Evolutionary conservation across 345 rosid genomes (phyloP).

Genomic region (Eutrema japonicum): DNA sequence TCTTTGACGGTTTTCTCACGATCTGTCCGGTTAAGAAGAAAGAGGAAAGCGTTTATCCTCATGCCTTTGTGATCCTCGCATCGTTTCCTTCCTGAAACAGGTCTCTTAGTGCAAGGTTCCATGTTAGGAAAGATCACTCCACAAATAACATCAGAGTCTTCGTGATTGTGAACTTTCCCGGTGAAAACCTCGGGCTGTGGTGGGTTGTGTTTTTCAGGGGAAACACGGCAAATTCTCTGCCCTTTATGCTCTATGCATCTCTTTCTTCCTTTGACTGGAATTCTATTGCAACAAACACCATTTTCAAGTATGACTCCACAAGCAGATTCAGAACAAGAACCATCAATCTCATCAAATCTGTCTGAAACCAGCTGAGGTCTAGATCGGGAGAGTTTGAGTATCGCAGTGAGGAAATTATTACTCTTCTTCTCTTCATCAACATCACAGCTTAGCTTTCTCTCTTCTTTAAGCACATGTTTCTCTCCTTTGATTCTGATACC

Average conservation of each 20-base stretch:
- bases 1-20: slow-evolving; percentile 36
- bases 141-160: slow-evolving; percentile 41
- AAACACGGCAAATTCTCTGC: slow-evolving; percentile 49
- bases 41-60: slow-evolving; percentile 50
- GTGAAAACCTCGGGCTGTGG: slow-evolving; percentile 19
- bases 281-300: slow-evolving; percentile 54
- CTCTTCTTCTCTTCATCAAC: slow-evolving; percentile 46
- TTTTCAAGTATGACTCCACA: slow-evolving; percentile 62
- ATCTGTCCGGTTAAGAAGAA: slow-evolving; percentile 33
- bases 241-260: slow-evolving; percentile 78
- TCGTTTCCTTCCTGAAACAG: slow-evolving; percentile 61
- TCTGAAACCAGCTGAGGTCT: slow-evolving; percentile 57
- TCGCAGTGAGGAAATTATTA: slow-evolving; percentile 42
- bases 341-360: slow-evolving; percentile 10
- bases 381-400: slow-evolving; percentile 59
- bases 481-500: slow-evolving; percentile 67
- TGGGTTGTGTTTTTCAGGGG: slow-evolving; percentile 27
- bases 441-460: slow-evolving; percentile 30
- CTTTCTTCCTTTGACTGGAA: slow-evolving; percentile 62
- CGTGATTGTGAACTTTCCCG: neutral
- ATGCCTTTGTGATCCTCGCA: slow-evolving; percentile 72
- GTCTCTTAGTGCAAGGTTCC: slow-evolving; percentile 49
- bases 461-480: slow-evolving; percentile 41
- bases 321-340: slow-evolving; percentile 34
- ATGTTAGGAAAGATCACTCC: slow-evolving; percentile 61